Evolutionary conservation across 306 rosid genomes (phyloP), one percentile per base, ranked within the genome.

Genomic region (Abrus precatorius): DNA sequence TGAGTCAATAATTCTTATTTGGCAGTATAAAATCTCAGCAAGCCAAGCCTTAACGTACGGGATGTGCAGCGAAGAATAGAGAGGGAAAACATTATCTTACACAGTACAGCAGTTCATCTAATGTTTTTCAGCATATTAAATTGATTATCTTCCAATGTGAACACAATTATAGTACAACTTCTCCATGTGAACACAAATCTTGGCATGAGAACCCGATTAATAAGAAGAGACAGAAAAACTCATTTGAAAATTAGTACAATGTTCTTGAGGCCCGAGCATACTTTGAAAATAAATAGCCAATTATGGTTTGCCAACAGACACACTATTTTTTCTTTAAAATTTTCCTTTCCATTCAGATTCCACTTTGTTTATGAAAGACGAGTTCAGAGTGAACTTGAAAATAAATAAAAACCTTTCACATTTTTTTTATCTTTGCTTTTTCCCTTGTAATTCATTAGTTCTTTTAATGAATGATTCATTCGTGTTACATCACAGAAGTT

Each of bases 361-460:
- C 76, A 20, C 30, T 7, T 32, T 5, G 12, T 36, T 32, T 41
- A 29, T 57, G 69, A 59, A 59, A 29, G 45, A 29, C 45, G 43
- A 44, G 49, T 72, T 43, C n/a, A 29, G 38, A 36, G 1, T 52
- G 3, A 53, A 20, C 4, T 14, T 50, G 32, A 70, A 50, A 50
- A 32, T 71, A 52, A 32, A 54, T 72, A 53, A 70, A 71, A 7
- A 1, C 74, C 12, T 62, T 62, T 47, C 52, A 14, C 71, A 65
- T 62, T 62, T 65, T 65, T 63, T 7, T 7, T 14, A 9, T 10
- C 20, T 60, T 32, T 32, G 20, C n/a, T 4, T 45, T 28, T 10
- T 10, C 41, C 3, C 29, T 1, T 28, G 0, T 43, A 7, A 10
- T 68, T 45, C 3, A 48, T 5, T 47, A 4, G 13, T 45, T 29